phyloP scores from a whole-genome alignment of 2,329 filamentous ascomycete genomes.

The Microsporum ferrugineum region DNA sequence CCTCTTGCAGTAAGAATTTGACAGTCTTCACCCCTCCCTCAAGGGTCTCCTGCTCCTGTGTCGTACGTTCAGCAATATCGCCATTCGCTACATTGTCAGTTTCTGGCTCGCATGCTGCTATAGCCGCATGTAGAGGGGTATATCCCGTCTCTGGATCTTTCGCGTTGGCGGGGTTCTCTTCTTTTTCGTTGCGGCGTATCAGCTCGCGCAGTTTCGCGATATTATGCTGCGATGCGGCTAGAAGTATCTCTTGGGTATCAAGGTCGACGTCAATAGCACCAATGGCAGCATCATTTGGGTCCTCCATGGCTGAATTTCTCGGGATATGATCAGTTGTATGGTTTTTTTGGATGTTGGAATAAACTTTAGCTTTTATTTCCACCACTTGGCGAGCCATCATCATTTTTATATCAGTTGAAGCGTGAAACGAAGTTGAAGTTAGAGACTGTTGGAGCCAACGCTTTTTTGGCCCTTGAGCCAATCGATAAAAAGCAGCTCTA shows the following conservation, averaged over 20 bases:
- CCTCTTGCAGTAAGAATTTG: slow-evolving; percentile 66
- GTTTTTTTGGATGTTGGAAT: not conserved
- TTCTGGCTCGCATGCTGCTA: slow-evolving; percentile 55
- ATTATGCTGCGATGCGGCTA: slow-evolving; percentile 58
- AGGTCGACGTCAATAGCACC: slow-evolving; percentile 25
- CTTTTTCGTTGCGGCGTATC: slow-evolving; percentile 42
- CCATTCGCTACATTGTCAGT: slow-evolving; percentile 18
- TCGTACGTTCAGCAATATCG: slow-evolving; percentile 16
- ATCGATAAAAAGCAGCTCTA: no score
- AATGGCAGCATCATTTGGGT: not conserved
- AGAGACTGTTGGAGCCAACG: no score
- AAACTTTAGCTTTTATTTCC: not conserved
- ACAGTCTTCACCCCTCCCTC: slow-evolving; percentile 57
- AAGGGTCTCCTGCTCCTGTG: slow-evolving; percentile 28
- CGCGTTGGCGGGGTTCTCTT: slow-evolving; percentile 52
- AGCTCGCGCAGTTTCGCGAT: slow-evolving; percentile 56
- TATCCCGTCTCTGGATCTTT: slow-evolving; percentile 78
- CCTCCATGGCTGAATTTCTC: slow-evolving; percentile 1
- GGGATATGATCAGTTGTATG: not conserved
- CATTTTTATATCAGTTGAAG: no score
- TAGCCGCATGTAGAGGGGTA: slow-evolving; percentile 79
- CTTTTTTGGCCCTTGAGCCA: no score
- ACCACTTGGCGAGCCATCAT: not conserved
- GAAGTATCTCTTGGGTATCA: slow-evolving; percentile 48
- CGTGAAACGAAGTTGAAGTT: no score